A percentile compares a stretch with the other conserved stretches of the same genome.
phyloP scores from a whole-genome alignment of 2,329 filamentous ascomycete genomes.

The Colletotrichum navitas region DNA sequence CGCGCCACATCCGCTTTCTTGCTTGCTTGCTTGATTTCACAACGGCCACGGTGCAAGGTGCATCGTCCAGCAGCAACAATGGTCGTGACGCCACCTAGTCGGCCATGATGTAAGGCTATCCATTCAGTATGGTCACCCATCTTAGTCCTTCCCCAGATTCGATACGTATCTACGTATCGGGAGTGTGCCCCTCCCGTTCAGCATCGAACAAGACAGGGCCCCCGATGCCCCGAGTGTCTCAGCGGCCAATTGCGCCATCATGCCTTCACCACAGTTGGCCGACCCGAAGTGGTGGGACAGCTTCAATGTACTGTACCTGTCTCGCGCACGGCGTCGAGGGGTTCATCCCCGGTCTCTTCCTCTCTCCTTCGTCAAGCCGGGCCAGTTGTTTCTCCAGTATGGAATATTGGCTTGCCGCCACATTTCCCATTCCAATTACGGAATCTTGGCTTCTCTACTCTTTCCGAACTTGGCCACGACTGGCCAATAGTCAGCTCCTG shows the following conservation, averaged over 20 bases:
- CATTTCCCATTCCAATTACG: conserved; percentile 26
- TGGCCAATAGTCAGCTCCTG: conserved; percentile 16
- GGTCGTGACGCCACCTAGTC: not conserved
- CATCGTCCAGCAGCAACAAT: not conserved
- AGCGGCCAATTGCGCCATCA: conserved; percentile 41
- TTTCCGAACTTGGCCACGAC: conserved; percentile 11
- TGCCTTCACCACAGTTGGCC: conserved; percentile 15
- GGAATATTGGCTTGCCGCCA: conserved; percentile 10
- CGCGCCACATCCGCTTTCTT: conserved; percentile 3
- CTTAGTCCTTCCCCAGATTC: conserved; percentile 41
- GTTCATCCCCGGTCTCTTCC: not conserved
- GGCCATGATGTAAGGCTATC: conserved; percentile 32
- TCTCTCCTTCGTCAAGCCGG: conserved; percentile 27
- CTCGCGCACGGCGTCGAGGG: conserved; percentile 33
- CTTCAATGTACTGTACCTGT: conserved; percentile 27
- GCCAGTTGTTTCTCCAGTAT: conserved; percentile 5
- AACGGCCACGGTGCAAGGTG: not conserved
- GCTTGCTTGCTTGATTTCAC: conserved; percentile 3
- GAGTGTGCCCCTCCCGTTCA: conserved; percentile 38
- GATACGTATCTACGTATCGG: conserved; percentile 41
- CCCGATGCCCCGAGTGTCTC: conserved; percentile 8
- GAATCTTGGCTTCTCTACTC: conserved; percentile 1
- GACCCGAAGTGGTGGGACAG: conserved; percentile 37
- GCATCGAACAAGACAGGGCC: conserved; percentile 24
- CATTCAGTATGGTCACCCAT: not conserved